Percentiles rank a stretch among this genome's conserved stretches.
phyloP scores from a whole-genome alignment of 2,329 filamentous ascomycete genomes.

The Lachnellula subtilissima region DNA sequence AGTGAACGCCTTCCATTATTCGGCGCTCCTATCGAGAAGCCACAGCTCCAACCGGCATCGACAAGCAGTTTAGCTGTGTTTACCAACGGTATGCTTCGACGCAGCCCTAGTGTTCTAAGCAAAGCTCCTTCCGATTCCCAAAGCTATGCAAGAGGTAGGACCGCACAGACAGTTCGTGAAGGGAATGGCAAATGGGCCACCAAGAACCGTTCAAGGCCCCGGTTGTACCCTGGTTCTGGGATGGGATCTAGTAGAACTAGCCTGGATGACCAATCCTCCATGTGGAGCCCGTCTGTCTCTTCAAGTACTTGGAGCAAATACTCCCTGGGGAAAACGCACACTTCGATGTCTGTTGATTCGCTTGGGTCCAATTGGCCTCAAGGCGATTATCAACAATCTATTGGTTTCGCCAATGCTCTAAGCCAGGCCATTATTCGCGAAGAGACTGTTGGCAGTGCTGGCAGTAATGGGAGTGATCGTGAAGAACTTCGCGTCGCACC shows the following conservation, averaged over 20 bases:
- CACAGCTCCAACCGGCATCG: constrained; percentile 37
- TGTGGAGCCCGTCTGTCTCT: constrained; percentile 76
- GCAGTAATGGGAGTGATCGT: constrained; percentile 32
- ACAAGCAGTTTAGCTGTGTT: constrained; percentile 68
- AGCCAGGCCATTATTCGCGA: constrained; percentile 96
- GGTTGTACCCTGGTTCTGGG: constrained; percentile 70
- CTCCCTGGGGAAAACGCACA: constrained; percentile 84
- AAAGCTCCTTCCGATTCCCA: constrained; percentile 84
- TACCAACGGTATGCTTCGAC: constrained; percentile 63
- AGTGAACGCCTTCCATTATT: constrained; percentile 83
- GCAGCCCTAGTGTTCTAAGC: constrained; percentile 85
- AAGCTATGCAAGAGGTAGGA: constrained; percentile 67
- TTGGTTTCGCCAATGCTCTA: constrained; percentile 93
- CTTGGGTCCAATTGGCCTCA: constrained; percentile 71
- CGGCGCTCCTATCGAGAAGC: constrained; percentile 54
- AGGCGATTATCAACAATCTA: constrained; percentile 88
- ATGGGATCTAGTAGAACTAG: constrained; percentile 90
- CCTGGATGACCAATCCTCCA: constrained; percentile 81
- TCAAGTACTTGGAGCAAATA: constrained; percentile 97
- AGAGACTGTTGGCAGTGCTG: constrained; percentile 56
- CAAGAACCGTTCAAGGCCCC: constrained; percentile 78
- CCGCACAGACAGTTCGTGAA: constrained; percentile 39
- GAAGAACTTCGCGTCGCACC: constrained; percentile 45
- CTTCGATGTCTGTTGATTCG: constrained; percentile 88
- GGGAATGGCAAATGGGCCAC: constrained; percentile 64